Evolutionary conservation across 805 yeast species (phyloP), one percentile per base, ranked within the genome.

Genomic region (Nakazawaea populi): DNA sequence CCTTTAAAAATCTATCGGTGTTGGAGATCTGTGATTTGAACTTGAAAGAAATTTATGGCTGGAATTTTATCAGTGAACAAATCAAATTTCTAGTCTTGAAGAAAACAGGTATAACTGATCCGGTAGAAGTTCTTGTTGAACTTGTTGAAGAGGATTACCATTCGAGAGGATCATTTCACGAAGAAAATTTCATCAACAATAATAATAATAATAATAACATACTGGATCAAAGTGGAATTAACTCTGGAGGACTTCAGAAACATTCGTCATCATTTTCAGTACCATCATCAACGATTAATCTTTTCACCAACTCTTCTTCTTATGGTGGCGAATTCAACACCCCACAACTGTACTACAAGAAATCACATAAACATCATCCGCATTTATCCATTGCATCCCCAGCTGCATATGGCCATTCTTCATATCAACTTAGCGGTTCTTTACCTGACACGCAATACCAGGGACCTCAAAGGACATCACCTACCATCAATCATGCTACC

Each of bases 31-130:
- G 71, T 30, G 85, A 81, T 52, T 69, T 80, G 52, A 86, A 81
- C 54, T 84, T 86, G 18, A 79, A 81, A 54, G 85, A 82, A 54
- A 70, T 83, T 8, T 82, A 71, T 62, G 89, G 89, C 2, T 83
- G 89, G 89, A 73, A 82, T 58, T 58, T 65, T 12, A 59, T 83
- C 35, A 71, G 85, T 54, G 83, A 79, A 47, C 76, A 70, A 52
- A 66, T 83, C 38, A 69, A 83, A 49, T 77, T 80, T 42, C 66
- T 83, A 49, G 79, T 80, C 2, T 67, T 83, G 30, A 73, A 79
- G 52, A 76, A 76, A 55, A 66, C 78, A 1, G 76, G 75, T 53
- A 62, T 82, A 9, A 67, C 68, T 40, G 82, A 76, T 57, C 75
- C 83, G 6, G 71, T 71, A 6, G 87, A 83, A 54, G 60, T 83